Percentiles rank a stretch among this genome's conserved stretches.
Evolutionary conservation across 108 stramenopile species (phyloP).

Genomic region (Pseudonitzschia delicatissima): DNA sequence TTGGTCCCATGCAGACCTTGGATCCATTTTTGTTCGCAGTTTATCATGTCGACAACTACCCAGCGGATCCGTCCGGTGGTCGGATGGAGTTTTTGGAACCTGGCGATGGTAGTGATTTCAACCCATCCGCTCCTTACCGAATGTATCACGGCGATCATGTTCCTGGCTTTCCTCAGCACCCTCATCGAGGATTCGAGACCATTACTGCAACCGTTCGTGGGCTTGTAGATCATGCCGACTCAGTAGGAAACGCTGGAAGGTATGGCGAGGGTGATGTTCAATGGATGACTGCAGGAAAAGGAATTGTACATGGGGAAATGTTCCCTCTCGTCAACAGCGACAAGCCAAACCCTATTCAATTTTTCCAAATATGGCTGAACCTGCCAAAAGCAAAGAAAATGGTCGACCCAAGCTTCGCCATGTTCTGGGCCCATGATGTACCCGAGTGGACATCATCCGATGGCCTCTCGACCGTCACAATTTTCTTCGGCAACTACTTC

Average conservation of each 20-base stretch:
- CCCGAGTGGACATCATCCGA: conserved; percentile 44
- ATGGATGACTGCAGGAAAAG: conserved; percentile 90
- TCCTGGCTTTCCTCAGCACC: conserved; percentile 65
- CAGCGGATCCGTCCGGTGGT: conserved; percentile 35
- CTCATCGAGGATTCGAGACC: conserved; percentile 89
- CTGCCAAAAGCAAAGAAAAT: conserved; percentile 70
- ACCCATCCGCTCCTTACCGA: conserved; percentile 43
- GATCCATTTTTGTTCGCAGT: conserved; percentile 84
- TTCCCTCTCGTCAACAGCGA: conserved; percentile 51
- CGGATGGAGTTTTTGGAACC: conserved; percentile 43
- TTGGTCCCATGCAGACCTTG: conserved; percentile 68
- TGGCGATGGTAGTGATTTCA: conserved; percentile 61
- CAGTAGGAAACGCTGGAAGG: conserved; percentile 60
- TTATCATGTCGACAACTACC: conserved; percentile 80
- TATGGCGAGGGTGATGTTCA: conserved; percentile 81
- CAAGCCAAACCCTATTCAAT: conserved; percentile 33
- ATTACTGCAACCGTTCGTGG: conserved; percentile 79
- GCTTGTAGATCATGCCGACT: conserved; percentile 74
- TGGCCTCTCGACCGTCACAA: conserved; percentile 37
- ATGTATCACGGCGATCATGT: conserved; percentile 72
- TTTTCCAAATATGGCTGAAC: conserved; percentile 88
- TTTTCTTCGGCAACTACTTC: conserved; percentile 63
- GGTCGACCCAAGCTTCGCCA: conserved; percentile 70
- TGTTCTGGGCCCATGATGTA: conserved; percentile 72
- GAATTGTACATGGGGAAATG: conserved; percentile 81